Conservation (phyloP, 306 rosid species). For the Begonia masoniana region DNA sequence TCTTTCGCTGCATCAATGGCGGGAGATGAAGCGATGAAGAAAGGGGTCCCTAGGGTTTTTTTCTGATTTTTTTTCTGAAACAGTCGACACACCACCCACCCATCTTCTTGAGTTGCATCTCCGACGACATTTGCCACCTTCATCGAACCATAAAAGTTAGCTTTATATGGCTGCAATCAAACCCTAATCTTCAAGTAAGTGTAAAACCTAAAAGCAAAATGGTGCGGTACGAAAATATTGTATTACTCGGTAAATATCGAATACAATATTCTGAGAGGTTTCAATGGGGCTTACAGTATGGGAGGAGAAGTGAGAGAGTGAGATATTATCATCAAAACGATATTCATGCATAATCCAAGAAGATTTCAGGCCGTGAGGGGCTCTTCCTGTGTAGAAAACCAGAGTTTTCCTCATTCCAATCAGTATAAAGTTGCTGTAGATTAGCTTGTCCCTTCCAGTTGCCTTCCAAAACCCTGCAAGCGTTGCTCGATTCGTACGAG, state of each 20-base stretch:
- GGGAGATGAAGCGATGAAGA: constrained; percentile 12
- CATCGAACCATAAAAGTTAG: neutral
- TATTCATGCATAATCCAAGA: constrained; percentile 99
- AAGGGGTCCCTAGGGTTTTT: constrained; percentile 58
- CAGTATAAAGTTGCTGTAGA: constrained; percentile 45
- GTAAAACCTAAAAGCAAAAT: constrained; percentile 19
- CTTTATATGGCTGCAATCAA: too few relatives aligned
- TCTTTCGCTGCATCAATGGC: constrained; percentile 26
- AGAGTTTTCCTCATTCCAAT: constrained; percentile 96
- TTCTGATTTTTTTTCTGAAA: constrained; percentile 83
- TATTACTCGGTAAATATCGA: too few relatives aligned
- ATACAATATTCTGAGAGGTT: too few relatives aligned
- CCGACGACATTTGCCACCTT: constrained; percentile 43
- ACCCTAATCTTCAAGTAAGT: neutral
- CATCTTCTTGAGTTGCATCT: constrained; percentile 61
- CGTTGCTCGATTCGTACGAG: constrained; percentile 83
- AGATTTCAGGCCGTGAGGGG: constrained; percentile 88
- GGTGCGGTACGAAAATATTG: too few relatives aligned
- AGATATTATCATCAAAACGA: constrained; percentile 59
- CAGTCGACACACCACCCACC: constrained; percentile 94
- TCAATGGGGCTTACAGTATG: too few relatives aligned
- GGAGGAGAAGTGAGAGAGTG: constrained; percentile 8
- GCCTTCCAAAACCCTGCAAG: constrained; percentile 97
- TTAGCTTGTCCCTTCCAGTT: constrained; percentile 86
- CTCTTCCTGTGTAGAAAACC: constrained; percentile 89